Base-by-base conservation (phyloP, 352 stramenopile species). In the Phytophthora aleatoria region DNA sequence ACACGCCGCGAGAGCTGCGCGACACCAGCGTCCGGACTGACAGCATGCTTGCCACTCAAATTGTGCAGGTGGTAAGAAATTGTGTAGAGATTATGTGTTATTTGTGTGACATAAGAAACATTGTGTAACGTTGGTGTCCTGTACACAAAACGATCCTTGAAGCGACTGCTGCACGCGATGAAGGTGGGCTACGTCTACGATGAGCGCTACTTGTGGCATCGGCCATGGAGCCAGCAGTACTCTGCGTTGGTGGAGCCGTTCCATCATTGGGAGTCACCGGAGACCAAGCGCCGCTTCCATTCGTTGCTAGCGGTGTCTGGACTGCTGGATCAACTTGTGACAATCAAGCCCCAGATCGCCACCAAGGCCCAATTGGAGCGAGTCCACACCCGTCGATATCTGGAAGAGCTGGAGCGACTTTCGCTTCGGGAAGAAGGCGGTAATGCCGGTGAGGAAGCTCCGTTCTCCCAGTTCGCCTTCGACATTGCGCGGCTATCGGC, bases 271-370 rank as follows among this genome's bases (percentile, higher is more conserved):
- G 88, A 96, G 60, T 74, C 80, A 31, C 62, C 83, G 2, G 86
- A 93, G 69, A 93, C 84, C 48, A 95, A 96, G 66, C 85, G 83
- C 11, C 81, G 88, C 16, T 76, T 96, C 65, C 88, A 96, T 56
- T 79, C 79, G 41, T 65, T 96, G 35, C 72, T 96, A 47, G 81
- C 79, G 2, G 81, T 90, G 50, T 93, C 79, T 2, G 86, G 86
- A 15, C 63, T 95, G 13, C n/a, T 74, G 20, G 52, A 69, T 38
- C 50, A 74, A 31, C 64, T 94, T 24, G 53, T 79, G 16, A 44
- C 76, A 39, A 73, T 95, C 10, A 64, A 71, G 1, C 67, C 84
- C 1, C 43, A 65, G 7, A 47, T 71, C 0, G 88, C 77, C 3
- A 86, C 79, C 1, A 57, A 61, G 10, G 54, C 31, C 1, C 79